These are phyloP conservation scores for Aspergillus indologenus DNA, from an alignment of 495 filamentous ascomycete species.

Conservation along the genomic window DNA sequence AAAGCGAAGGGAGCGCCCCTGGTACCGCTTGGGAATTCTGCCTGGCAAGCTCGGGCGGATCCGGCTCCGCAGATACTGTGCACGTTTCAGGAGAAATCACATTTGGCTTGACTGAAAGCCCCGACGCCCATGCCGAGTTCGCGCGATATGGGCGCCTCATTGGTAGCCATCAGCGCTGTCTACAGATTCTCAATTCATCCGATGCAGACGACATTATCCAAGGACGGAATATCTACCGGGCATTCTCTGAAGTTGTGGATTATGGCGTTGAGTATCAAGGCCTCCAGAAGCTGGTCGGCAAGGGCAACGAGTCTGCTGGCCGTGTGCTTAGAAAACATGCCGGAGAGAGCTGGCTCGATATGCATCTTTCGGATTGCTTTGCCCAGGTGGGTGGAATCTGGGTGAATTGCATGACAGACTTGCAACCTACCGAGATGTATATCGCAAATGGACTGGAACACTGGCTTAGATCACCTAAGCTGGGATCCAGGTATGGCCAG, in stretches of 20 bases:
- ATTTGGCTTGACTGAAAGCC: no score
- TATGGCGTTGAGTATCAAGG: constrained; percentile 43
- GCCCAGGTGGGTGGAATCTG: constrained; percentile 48
- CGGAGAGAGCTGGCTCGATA: constrained; percentile 35
- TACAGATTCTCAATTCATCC: constrained; percentile 29
- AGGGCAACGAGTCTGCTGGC: constrained; percentile 38
- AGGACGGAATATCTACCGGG: constrained; percentile 44
- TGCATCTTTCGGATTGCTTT: constrained; percentile 33
- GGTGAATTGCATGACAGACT: constrained; percentile 49
- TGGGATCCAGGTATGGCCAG: constrained; percentile 6
- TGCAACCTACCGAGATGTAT: constrained; percentile 36
- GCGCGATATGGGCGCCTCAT: constrained; percentile 39
- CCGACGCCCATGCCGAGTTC: background rate
- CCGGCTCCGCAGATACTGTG: background rate
- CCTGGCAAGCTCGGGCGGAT: background rate
- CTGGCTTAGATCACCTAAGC: constrained; percentile 40
- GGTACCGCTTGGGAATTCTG: constrained; percentile 20
- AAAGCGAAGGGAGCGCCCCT: constrained; percentile 6
- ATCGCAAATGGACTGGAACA: constrained; percentile 43
- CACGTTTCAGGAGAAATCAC: constrained; percentile 9
- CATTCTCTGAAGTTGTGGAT: constrained; percentile 42
- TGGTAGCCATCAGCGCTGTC: constrained; percentile 32
- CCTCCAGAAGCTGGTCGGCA: constrained; percentile 40
- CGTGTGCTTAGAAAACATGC: constrained; percentile 30
- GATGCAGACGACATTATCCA: constrained; percentile 45